Evolutionary conservation across 352 stramenopile genomes (phyloP).

Genomic region (Thalassiosira livingstoniorum): DNA sequence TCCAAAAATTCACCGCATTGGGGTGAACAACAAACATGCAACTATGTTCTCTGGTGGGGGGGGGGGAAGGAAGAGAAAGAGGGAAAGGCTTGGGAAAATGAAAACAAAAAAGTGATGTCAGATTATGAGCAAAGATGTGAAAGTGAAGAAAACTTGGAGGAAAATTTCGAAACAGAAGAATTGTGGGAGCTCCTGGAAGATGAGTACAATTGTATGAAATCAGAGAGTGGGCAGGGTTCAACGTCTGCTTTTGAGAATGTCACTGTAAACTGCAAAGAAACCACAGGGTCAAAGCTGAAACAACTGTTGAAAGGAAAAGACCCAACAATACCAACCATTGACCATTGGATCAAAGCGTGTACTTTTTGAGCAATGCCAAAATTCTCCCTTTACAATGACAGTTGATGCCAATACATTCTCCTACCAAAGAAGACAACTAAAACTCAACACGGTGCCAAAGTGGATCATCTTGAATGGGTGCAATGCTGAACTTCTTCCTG

Average conservation of each 20-base stretch:
- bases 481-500: not conserved
- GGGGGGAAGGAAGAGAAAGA: not conserved
- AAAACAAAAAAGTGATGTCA: not conserved
- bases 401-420: conserved; percentile 6
- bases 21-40: not conserved
- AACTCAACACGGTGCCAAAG: not conserved
- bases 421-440: not conserved
- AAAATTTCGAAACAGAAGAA: not conserved
- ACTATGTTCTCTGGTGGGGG: not conserved
- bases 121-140: not conserved
- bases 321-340: not conserved
- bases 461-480: conserved; percentile 14
- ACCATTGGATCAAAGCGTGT: not conserved
- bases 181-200: not conserved
- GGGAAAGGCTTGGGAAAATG: not conserved
- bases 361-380: conserved; percentile 3
- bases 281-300: not conserved
- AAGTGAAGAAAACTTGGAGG: conserved; percentile 6
- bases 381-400: conserved; percentile 2
- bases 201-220: not conserved
- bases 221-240: not conserved
- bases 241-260: not conserved
- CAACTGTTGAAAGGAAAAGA: not conserved
- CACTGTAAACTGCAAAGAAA: not conserved
- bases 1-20: not conserved